phyloP scores from a whole-genome alignment of 2,329 filamentous ascomycete species.

The Colletotrichum phormii region DNA sequence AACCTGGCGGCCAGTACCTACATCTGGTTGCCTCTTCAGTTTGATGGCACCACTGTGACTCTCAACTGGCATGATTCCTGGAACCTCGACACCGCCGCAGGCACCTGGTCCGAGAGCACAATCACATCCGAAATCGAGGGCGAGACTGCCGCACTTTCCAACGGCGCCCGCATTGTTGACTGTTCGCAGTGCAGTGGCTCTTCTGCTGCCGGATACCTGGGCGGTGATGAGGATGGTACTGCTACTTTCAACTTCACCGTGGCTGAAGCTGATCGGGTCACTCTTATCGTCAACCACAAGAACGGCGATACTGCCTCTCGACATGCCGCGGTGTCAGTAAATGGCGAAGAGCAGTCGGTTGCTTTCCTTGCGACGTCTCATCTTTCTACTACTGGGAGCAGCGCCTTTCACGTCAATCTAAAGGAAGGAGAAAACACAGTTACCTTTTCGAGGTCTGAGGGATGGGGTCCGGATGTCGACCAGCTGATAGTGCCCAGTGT shows the following conservation, averaged over 20 bases:
- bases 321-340: constrained; percentile 66
- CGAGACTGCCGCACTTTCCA: constrained; percentile 58
- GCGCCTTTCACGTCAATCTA: constrained; percentile 60
- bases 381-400: constrained; percentile 54
- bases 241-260: constrained; percentile 62
- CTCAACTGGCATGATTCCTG: constrained; percentile 67
- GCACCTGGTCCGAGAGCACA: constrained; percentile 57
- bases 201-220: constrained; percentile 65
- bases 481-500: constrained; percentile 60
- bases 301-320: constrained; percentile 67
- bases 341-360: constrained; percentile 61
- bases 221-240: constrained; percentile 58
- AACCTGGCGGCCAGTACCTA: constrained; percentile 73
- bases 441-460: constrained; percentile 53
- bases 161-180: constrained; percentile 56
- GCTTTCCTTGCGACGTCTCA: constrained; percentile 65
- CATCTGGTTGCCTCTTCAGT: constrained; percentile 71
- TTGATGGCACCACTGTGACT: constrained; percentile 62
- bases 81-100: constrained; percentile 57
- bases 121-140: constrained; percentile 63
- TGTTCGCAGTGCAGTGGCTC: constrained; percentile 65
- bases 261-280: constrained; percentile 56
- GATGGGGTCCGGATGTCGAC: constrained; percentile 65
- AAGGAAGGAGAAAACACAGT: constrained; percentile 62
- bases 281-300: constrained; percentile 65